Base-by-base conservation (phyloP, 257 asterid species). In the Striga asiatica region DNA sequence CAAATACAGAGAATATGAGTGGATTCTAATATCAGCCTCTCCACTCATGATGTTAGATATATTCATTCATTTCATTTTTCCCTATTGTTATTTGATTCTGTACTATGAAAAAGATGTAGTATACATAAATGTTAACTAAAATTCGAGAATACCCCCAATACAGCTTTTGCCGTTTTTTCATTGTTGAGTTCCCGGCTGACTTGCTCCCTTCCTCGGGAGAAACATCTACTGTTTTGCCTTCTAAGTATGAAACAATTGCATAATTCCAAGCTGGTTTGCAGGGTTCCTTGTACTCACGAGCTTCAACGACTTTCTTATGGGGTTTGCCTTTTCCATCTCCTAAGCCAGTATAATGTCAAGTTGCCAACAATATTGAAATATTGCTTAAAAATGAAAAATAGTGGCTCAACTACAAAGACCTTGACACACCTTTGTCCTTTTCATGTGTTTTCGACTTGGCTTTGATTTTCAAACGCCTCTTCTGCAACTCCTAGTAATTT, bases 361-460 rank as follows among this genome's bases (percentile, higher is more conserved):
- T 61, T 50, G 25, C 65, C 61, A 67, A 32, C 22, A 35, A 42
- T 53, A 11, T 31, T 27, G n/a, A n/a, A n/a, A n/a, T n/a, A n/a
- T n/a, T n/a, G n/a, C n/a, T n/a, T n/a, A n/a, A n/a, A n/a, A n/a
- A 19, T 65, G 11, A 46, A n/a, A n/a, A n/a, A n/a, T n/a, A n/a
- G n/a, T n/a, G n/a, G n/a, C n/a, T n/a, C n/a, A n/a, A n/a, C n/a
- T n/a, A n/a, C n/a, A 27, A 7, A 27, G 32, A 66, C 61, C 38
- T 8, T 35, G 54, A 11, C 17, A 18, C 70, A 88, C 95, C 93
- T 69, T 81, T 85, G 2, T 64, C 50, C 73, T 71, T 81, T 52
- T 74, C 76, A 31, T 72, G 73, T 19, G 48, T 23, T 69, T 77
- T 82, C 51, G 94, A 69, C n/a, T n/a, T n/a, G n/a, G n/a, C n/a